A percentile compares a stretch with the other conserved stretches of the same genome.
Conservation (phyloP, 768 basidiomycete genomes). For the Boletus speciosus region DNA sequence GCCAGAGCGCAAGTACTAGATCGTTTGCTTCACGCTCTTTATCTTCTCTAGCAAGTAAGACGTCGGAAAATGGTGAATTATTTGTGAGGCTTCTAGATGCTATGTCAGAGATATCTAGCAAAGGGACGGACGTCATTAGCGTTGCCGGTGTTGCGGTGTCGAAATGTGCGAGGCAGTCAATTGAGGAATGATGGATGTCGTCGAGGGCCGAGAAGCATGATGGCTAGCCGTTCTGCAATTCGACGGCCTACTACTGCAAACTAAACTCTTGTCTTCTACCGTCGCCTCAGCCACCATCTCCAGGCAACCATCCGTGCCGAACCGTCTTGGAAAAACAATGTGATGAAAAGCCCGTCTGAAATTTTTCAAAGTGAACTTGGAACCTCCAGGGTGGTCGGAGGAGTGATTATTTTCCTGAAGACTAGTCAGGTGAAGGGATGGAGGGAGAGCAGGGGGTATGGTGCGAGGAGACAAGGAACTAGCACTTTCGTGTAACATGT, state of each 20-base stretch:
- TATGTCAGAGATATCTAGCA: conserved; percentile 6
- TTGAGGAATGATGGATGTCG: neutral
- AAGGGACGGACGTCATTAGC: conserved; percentile 11
- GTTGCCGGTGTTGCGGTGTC: conserved; percentile 1
- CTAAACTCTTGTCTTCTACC: neutral
- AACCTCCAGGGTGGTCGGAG: conserved; percentile 32
- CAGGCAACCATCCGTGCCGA: neutral
- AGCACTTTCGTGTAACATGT: conserved; percentile 9
- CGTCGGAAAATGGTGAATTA: conserved; percentile 7
- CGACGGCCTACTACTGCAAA: neutral
- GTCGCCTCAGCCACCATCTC: conserved; percentile 1
- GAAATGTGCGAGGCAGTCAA: neutral
- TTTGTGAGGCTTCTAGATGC: conserved; percentile 12
- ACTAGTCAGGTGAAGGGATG: conserved; percentile 12
- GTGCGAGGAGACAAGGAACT: conserved; percentile 7
- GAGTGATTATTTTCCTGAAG: conserved; percentile 7
- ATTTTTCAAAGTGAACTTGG: conserved; percentile 35
- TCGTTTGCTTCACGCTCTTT: conserved; percentile 7
- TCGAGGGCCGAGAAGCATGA: neutral
- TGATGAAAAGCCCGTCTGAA: conserved; percentile 44
- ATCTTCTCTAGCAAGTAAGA: conserved; percentile 8
- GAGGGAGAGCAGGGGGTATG: conserved; percentile 12
- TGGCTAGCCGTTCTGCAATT: neutral
- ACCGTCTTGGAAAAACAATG: conserved; percentile 16
- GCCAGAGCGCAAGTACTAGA: neutral